Evolutionary conservation across 2,329 filamentous ascomycete species (phyloP).

Genomic region (Hymenoscyphus fructigenus): DNA sequence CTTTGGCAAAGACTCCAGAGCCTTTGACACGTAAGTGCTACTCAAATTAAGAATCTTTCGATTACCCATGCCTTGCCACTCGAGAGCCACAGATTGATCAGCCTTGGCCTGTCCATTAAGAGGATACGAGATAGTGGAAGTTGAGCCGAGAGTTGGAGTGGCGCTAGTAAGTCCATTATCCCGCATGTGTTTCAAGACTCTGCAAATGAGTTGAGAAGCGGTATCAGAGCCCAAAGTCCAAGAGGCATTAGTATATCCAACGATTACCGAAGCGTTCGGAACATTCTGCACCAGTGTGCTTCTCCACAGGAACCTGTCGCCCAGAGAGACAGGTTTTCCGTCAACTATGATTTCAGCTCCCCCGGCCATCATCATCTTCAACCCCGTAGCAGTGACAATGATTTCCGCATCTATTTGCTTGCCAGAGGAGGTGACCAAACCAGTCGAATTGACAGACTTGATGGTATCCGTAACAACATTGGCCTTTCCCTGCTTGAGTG

Average conservation of each 20-base stretch:
- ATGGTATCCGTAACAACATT: conserved; percentile 54
- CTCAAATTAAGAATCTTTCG: conserved; percentile 16
- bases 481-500: conserved; percentile 46
- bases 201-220: conserved; percentile 28
- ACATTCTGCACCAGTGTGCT: conserved; percentile 64
- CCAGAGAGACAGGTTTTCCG: conserved; percentile 47
- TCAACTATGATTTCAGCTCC: conserved; percentile 55
- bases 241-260: conserved; percentile 64
- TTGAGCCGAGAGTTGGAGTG: conserved; percentile 16
- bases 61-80: conserved; percentile 10
- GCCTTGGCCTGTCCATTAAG: neutral
- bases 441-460: conserved; percentile 48
- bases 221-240: conserved; percentile 67
- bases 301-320: conserved; percentile 60
- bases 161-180: conserved; percentile 18
- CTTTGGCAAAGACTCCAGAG: conserved; percentile 18
- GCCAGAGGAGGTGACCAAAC: conserved; percentile 39
- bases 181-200: conserved; percentile 35
- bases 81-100: neutral
- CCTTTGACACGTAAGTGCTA: conserved; percentile 21
- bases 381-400: conserved; percentile 67
- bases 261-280: conserved; percentile 60
- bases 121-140: neutral
- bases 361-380: conserved; percentile 59
- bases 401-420: conserved; percentile 57